A percentile compares a stretch with the other conserved stretches of the same genome.
These are phyloP conservation scores for Hyaloperonospora arabidopsidis DNA, from an alignment of 352 stramenopile genomes.

Conservation along the genomic window DNA sequence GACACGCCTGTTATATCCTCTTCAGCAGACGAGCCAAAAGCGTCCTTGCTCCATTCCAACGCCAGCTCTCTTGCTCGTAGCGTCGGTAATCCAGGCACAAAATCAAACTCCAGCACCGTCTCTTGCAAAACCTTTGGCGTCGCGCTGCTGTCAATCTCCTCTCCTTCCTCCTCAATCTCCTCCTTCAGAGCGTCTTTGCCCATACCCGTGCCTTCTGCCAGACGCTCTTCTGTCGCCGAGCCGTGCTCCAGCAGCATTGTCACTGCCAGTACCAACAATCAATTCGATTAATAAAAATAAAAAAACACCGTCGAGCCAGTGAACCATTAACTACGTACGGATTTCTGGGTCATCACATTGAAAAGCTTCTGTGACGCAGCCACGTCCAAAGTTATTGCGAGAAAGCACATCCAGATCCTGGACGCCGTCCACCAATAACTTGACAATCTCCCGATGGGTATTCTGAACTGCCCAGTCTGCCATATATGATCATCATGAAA, in stretches of 20 bases:
- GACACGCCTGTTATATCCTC: slow-evolving; percentile 85
- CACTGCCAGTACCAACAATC: slow-evolving; percentile 29
- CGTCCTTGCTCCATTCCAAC: slow-evolving; percentile 76
- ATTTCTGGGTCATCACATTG: slow-evolving; percentile 81
- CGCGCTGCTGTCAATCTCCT: slow-evolving; percentile 34
- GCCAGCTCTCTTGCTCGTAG: slow-evolving; percentile 72
- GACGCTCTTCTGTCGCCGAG: slow-evolving; percentile 67
- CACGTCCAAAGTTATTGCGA: slow-evolving; percentile 74
- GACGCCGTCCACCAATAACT: slow-evolving; percentile 57
- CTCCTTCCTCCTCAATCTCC: slow-evolving; percentile 54
- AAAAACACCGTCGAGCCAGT: not conserved
- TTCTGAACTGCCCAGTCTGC: slow-evolving; percentile 86
- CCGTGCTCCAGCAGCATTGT: slow-evolving; percentile 64
- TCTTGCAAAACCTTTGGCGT: slow-evolving; percentile 75
- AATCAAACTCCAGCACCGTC: slow-evolving; percentile 75
- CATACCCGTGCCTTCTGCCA: slow-evolving; percentile 66
- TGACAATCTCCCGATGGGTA: slow-evolving; percentile 73
- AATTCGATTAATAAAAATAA: slow-evolving; percentile 1
- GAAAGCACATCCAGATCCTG: slow-evolving; percentile 73
- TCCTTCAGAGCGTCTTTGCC: slow-evolving; percentile 60
- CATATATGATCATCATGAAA: not conserved
- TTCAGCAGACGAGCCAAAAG: slow-evolving; percentile 68
- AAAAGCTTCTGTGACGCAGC: slow-evolving; percentile 78
- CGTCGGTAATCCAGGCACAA: slow-evolving; percentile 44
- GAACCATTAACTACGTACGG: slow-evolving; percentile 28